These are phyloP conservation scores for Buddleja alternifolia DNA, from an alignment of 257 asterid species.

Conservation along the genomic window DNA sequence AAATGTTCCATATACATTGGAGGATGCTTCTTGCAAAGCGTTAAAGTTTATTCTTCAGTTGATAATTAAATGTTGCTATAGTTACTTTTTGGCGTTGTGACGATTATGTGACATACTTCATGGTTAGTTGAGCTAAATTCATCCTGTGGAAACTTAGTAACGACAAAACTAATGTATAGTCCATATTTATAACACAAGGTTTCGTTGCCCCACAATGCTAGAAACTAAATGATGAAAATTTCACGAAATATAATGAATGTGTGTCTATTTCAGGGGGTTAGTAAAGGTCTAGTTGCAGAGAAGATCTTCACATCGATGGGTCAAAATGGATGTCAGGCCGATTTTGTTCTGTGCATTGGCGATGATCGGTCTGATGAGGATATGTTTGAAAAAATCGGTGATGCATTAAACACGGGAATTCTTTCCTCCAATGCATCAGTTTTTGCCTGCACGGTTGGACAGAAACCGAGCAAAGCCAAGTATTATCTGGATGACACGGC, in stretches of 20 bases:
- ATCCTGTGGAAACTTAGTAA: no score
- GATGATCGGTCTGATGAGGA: constrained; percentile 95
- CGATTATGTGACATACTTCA: no score
- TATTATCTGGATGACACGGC: constrained; percentile 82
- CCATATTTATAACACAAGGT: no score
- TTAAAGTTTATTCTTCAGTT: no score
- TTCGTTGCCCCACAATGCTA: no score
- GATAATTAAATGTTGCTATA: no score
- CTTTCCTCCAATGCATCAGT: constrained; percentile 67
- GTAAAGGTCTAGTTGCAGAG: constrained; percentile 83
- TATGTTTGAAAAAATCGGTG: constrained; percentile 75
- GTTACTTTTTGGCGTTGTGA: no score
- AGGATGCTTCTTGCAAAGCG: no score
- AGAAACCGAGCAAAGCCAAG: constrained; percentile 89
- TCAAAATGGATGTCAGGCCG: constrained; percentile 60
- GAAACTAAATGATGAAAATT: no score
- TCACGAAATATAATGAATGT: not conserved
- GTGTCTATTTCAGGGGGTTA: constrained; percentile 59
- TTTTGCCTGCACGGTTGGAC: constrained; percentile 88
- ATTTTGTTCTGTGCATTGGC: constrained; percentile 86
- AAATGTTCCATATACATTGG: no score
- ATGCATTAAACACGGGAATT: constrained; percentile 54
- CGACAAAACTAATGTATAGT: no score
- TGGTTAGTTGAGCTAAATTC: no score
- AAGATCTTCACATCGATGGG: constrained; percentile 72